phyloP scores from a whole-genome alignment of 2,329 filamentous ascomycete species.

The Epichloe gansuensis region DNA sequence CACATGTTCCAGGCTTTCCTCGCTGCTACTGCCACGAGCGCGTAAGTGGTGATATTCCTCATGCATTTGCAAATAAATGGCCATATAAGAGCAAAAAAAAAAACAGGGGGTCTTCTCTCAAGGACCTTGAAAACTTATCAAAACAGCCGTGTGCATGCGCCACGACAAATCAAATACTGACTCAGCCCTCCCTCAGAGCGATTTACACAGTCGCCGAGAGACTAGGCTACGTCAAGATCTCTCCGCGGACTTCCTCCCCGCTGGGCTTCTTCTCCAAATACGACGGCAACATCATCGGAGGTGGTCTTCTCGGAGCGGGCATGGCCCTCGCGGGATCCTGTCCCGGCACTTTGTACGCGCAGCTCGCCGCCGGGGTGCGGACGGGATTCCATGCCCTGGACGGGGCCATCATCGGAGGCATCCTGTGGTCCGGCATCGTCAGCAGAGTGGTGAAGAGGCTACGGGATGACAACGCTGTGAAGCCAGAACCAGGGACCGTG shows the following conservation, averaged over 20 bases:
- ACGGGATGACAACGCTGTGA: constrained; percentile 13
- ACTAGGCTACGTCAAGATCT: constrained; percentile 28
- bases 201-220: constrained; percentile 33
- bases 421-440: constrained; percentile 35
- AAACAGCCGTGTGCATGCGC: too few species aligned
- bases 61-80: too few species aligned
- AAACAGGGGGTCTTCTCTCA: too few species aligned
- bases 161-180: background rate
- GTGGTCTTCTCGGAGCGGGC: constrained; percentile 47
- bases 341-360: constrained; percentile 50
- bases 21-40: constrained; percentile 46
- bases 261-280: constrained; percentile 40
- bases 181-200: constrained; percentile 19
- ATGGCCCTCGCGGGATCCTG: constrained; percentile 55
- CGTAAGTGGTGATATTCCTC: constrained; percentile 29
- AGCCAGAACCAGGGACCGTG: constrained; percentile 21
- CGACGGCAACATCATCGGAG: constrained; percentile 54
- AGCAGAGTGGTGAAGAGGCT: constrained; percentile 20
- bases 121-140: too few species aligned
- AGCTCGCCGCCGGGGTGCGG: constrained; percentile 40
- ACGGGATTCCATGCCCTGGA: constrained; percentile 39
- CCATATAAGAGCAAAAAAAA: too few species aligned
- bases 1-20: constrained; percentile 56
- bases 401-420: constrained; percentile 43
- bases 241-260: constrained; percentile 36